phyloP scores from a whole-genome alignment of 257 asterid species.

The Lavandula angustifolia region DNA sequence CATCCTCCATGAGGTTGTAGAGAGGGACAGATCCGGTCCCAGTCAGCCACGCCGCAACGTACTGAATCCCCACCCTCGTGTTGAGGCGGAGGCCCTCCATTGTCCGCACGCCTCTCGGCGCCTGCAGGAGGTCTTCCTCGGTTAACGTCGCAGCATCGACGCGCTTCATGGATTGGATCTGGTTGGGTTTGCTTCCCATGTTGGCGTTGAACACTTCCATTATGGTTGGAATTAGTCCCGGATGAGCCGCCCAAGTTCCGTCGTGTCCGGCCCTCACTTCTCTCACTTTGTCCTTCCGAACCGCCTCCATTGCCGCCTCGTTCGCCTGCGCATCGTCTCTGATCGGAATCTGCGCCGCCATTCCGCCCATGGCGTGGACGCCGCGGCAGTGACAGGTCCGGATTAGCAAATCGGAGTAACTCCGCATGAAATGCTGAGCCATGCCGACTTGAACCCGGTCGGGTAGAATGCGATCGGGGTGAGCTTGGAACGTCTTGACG shows the following conservation, averaged over 20 bases:
- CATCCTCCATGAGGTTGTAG: slow-evolving; percentile 97
- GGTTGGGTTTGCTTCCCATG: slow-evolving; percentile 66
- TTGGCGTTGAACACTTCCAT: slow-evolving; percentile 59
- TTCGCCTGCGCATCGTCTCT: slow-evolving; percentile 76
- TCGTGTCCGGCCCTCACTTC: slow-evolving; percentile 96
- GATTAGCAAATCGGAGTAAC: slow-evolving; percentile 85
- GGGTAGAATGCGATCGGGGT: slow-evolving; percentile 86
- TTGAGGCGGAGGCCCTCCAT: slow-evolving; percentile 94
- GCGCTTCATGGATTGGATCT: slow-evolving; percentile 57
- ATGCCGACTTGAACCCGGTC: slow-evolving; percentile 91
- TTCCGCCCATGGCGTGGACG: slow-evolving; percentile 98
- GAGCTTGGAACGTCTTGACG: slow-evolving; percentile 84
- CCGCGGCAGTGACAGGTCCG: slow-evolving; percentile 86
- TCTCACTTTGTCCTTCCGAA: slow-evolving; percentile 69
- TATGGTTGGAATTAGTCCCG: slow-evolving; percentile 76
- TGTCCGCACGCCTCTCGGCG: slow-evolving; percentile 71
- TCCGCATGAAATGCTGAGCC: slow-evolving; percentile 87
- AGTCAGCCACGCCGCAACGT: slow-evolving; percentile 86
- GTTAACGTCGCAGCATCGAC: slow-evolving; percentile 58
- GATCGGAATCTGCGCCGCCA: slow-evolving; percentile 97
- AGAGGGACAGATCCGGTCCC: slow-evolving; percentile 93
- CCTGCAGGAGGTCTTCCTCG: slow-evolving; percentile 70
- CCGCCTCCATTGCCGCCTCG: slow-evolving; percentile 83
- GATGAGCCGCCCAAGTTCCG: slow-evolving; percentile 99
- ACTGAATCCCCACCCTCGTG: slow-evolving; percentile 89